A percentile compares a stretch with the other conserved stretches of the same genome.
phyloP scores from a whole-genome alignment of 441 rosid species.

The Erodium texanum region DNA sequence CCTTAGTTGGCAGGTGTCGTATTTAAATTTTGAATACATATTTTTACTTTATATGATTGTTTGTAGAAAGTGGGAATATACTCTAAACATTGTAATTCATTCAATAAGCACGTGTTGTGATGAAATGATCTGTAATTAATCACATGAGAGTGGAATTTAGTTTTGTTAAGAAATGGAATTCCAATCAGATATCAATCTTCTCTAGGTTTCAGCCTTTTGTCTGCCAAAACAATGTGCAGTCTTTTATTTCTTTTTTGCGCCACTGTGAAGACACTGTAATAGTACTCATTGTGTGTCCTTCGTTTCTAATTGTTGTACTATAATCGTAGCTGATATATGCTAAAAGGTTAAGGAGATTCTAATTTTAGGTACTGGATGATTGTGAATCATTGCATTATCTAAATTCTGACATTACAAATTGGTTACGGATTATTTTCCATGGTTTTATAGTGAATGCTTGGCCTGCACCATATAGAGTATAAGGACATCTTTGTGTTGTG shows the following conservation, averaged over 20 bases:
- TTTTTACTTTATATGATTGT: background rate
- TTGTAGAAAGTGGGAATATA: background rate
- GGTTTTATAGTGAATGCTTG: background rate
- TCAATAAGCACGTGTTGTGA: background rate
- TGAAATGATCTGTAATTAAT: background rate
- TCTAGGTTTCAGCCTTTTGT: background rate
- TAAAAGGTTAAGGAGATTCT: background rate
- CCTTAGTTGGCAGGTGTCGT: background rate
- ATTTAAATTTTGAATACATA: background rate
- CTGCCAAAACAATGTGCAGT: background rate
- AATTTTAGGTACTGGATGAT: background rate
- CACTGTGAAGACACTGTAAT: background rate
- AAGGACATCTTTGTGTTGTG: background rate
- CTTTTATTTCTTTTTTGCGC: background rate
- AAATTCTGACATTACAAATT: background rate
- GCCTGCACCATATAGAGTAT: background rate
- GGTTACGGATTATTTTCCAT: background rate
- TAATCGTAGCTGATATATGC: background rate
- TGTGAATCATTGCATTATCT: background rate
- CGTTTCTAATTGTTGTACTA: background rate
- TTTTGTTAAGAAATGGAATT: background rate
- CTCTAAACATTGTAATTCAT: background rate
- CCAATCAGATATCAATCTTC: background rate
- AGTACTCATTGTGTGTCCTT: background rate
- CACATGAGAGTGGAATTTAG: background rate